phyloP scores from a whole-genome alignment of 768 basidiomycete species.

The Kwoniella shandongensis region DNA sequence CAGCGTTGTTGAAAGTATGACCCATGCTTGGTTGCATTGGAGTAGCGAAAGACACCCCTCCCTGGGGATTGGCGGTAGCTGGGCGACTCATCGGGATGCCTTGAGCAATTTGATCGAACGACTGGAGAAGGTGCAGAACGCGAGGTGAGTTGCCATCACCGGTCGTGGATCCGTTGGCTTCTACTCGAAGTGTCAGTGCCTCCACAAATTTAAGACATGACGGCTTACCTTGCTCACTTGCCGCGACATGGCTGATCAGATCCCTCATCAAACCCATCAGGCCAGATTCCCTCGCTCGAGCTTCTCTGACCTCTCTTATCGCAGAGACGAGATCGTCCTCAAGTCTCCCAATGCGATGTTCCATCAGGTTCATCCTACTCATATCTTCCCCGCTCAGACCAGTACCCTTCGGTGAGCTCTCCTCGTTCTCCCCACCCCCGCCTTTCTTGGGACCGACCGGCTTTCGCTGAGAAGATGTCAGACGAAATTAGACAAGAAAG shows the following conservation, averaged over 20 bases:
- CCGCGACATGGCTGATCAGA: conserved; percentile 35
- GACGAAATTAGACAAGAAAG: background rate
- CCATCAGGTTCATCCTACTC: conserved; percentile 35
- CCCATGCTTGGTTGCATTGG: background rate
- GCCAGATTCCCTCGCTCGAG: conserved; percentile 38
- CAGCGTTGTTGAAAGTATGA: background rate
- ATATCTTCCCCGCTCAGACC: conserved; percentile 27
- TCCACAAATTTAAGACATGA: background rate
- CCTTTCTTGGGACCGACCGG: conserved; percentile 40
- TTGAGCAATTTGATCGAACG: conserved; percentile 24
- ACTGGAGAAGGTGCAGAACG: conserved; percentile 27
- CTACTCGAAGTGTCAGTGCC: conserved; percentile 3
- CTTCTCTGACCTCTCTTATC: conserved; percentile 39
- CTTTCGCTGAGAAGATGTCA: conserved; percentile 33
- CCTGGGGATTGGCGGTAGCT: background rate
- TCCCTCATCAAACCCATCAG: conserved; percentile 39
- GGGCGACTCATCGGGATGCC: background rate
- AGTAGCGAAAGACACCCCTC: background rate
- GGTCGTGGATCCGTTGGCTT: conserved; percentile 19
- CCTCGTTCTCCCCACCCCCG: conserved; percentile 14
- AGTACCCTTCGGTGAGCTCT: conserved; percentile 23
- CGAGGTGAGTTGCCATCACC: conserved; percentile 26
- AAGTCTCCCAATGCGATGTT: conserved; percentile 28
- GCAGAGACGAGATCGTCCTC: conserved; percentile 38
- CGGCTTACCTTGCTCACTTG: conserved; percentile 28